Base-by-base conservation (phyloP, 805 yeast genomes). In the Teunomyces lycoperdinae region DNA sequence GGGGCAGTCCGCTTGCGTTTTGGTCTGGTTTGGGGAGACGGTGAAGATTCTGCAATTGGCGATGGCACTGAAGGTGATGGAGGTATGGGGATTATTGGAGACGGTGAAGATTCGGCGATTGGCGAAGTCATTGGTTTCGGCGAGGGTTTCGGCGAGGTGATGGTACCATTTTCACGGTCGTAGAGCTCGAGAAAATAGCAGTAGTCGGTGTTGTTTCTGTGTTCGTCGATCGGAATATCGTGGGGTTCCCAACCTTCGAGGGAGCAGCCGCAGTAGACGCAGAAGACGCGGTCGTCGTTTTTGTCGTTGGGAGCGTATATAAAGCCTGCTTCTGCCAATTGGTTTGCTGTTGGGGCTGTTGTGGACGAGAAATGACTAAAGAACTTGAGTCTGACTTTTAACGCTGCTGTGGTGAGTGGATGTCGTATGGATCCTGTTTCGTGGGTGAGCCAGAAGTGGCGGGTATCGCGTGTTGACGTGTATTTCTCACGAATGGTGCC, bases 201-300 rank as follows among this genome's bases (percentile, higher is more conserved):
- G 11, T 28, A 13, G 36, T 44, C 51, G 34, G 52, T 40, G 3
- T 53, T 48, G 38, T 60, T 59, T 13, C 45, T 62, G 58, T 87
- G 94, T 53, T 83, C 89, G 9, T 47, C 69, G 7, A 74, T 49
- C 0, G 91, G 92, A 49, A 78, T 81, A 63, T 88, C 94, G 2
- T 68, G 73, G 1, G 64, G 60, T 49, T 79, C 87, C 91, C 92
- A 86, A 26, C 61, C 62, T 41, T 67, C 71, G 20, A 62, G 50
- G 3, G 65, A 57, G 35, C 64, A 62, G n/a, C 61, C 66, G 42
- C 67, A 62, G 42, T 62, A 60, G 53, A 62, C 54, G 47, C 67
- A 62, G 29, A 63, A 59, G 0, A 71, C 75, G 13, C 68, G 57
- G 46, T 73, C 78, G 26, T 64, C 64, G 16, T 55, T 61, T 2